These are phyloP conservation scores for Shiraia sp. DNA, from an alignment of 2,329 filamentous ascomycete species.

Conservation along the genomic window DNA sequence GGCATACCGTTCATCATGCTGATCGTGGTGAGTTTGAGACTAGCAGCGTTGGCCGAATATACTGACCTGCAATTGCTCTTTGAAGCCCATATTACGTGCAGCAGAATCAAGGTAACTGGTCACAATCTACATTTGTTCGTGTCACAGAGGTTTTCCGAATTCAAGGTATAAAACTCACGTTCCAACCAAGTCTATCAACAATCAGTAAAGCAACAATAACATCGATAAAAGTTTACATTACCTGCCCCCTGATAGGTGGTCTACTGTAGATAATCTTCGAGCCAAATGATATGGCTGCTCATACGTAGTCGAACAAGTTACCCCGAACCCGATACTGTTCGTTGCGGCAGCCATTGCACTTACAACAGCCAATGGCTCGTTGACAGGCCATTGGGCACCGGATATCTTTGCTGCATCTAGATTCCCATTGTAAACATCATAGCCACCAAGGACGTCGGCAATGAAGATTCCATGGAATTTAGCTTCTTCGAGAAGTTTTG, in stretches of 20 bases:
- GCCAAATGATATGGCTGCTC: conserved; percentile 71
- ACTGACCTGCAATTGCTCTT: conserved; percentile 57
- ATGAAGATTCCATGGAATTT: conserved; percentile 49
- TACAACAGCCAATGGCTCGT: conserved; percentile 66
- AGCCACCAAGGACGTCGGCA: conserved; percentile 57
- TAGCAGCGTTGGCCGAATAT: conserved; percentile 62
- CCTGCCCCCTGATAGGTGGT: conserved; percentile 68
- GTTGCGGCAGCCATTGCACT: conserved; percentile 71
- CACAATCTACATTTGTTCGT: conserved; percentile 55
- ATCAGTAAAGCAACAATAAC: conserved; percentile 3
- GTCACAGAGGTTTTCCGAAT: neutral
- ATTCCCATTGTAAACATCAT: conserved; percentile 71
- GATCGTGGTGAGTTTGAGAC: conserved; percentile 46
- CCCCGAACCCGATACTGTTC: conserved; percentile 68
- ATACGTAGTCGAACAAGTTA: conserved; percentile 70
- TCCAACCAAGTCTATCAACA: conserved; percentile 23
- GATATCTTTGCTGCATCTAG: conserved; percentile 63
- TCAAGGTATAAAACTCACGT: conserved; percentile 16
- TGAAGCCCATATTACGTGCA: conserved; percentile 64
- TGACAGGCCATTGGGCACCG: conserved; percentile 72
- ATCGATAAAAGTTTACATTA: conserved; percentile 5
- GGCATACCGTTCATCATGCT: conserved; percentile 70
- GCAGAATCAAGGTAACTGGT: conserved; percentile 71
- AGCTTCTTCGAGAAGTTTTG: conserved; percentile 44
- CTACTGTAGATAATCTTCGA: conserved; percentile 65